Evolutionary conservation across 345 rosid genomes (phyloP).

Genomic region (Laguncularia racemosa): DNA sequence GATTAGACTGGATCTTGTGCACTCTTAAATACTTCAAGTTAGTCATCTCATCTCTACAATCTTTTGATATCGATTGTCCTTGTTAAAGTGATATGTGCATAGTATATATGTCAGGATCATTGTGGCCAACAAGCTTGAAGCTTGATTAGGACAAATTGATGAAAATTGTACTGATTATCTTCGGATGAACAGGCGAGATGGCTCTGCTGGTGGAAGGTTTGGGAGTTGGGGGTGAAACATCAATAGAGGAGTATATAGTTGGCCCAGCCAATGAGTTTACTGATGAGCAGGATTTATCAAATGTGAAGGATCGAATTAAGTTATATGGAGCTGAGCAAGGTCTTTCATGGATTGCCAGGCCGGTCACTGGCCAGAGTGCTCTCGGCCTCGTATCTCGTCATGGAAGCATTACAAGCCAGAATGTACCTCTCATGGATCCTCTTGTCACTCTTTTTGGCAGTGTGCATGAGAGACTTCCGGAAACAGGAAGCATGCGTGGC

Average conservation of each 20-base stretch:
- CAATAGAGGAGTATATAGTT: constrained; percentile 19
- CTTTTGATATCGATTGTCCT: too few relatives aligned
- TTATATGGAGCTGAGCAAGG: constrained; percentile 12
- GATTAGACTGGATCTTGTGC: too few relatives aligned
- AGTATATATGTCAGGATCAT: too few relatives aligned
- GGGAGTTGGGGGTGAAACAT: constrained; percentile 16
- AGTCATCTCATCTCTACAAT: too few relatives aligned
- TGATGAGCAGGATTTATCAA: constrained; percentile 6
- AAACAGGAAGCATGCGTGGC: constrained; percentile 10
- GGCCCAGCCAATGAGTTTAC: constrained; percentile 9
- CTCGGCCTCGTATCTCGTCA: constrained; percentile 15
- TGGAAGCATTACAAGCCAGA: constrained; percentile 12
- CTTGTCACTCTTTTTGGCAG: constrained; percentile 21
- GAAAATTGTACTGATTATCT: constrained; percentile 5
- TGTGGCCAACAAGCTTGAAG: neutral
- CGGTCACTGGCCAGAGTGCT: constrained; percentile 13
- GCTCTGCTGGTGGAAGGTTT: constrained; percentile 20
- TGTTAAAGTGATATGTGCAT: too few relatives aligned
- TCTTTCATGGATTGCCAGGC: constrained; percentile 17
- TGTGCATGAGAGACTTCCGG: constrained; percentile 15
- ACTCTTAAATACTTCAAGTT: too few relatives aligned
- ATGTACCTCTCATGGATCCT: constrained; percentile 11
- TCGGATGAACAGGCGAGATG: constrained; percentile 15
- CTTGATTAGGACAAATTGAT: neutral
- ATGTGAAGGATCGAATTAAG: constrained; percentile 13